phyloP scores from a whole-genome alignment of 306 rosid genomes.

The Cucurbita maxima region DNA sequence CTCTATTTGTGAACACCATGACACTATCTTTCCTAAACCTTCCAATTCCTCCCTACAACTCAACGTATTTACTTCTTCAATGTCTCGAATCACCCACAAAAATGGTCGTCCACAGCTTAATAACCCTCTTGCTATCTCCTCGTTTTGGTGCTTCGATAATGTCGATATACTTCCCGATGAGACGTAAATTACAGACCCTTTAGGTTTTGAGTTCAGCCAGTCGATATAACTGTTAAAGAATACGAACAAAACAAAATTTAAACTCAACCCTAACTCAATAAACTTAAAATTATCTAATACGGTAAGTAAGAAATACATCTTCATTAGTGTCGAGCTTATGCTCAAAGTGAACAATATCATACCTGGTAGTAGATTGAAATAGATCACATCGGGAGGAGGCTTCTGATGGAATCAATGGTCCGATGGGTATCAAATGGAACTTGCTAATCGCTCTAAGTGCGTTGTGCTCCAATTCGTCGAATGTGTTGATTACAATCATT shows the following conservation, averaged over 20 bases:
- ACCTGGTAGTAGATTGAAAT: not conserved
- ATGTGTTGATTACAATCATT: slow-evolving; percentile 9
- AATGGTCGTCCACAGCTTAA: slow-evolving; percentile 24
- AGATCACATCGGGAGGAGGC: slow-evolving; percentile 28
- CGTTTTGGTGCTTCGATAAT: slow-evolving; percentile 26
- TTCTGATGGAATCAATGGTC: slow-evolving; percentile 46
- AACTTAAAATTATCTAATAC: too few species aligned
- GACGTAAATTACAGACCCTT: slow-evolving; percentile 30
- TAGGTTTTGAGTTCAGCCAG: slow-evolving; percentile 40
- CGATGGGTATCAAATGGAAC: slow-evolving; percentile 17
- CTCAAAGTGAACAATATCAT: too few species aligned
- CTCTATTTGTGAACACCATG: slow-evolving; percentile 46
- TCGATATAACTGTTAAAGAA: slow-evolving; percentile 8
- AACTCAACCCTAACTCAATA: too few species aligned
- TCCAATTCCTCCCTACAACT: slow-evolving; percentile 20
- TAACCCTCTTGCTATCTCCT: slow-evolving; percentile 41
- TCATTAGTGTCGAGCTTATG: too few species aligned
- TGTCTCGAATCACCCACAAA: slow-evolving; percentile 38
- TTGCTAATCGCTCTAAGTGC: slow-evolving; percentile 1
- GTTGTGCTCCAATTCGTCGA: slow-evolving; percentile 14
- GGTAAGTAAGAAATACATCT: too few species aligned
- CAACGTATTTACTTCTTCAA: not conserved
- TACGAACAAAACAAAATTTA: too few species aligned
- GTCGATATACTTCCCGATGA: slow-evolving; percentile 39
- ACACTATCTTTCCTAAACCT: slow-evolving; percentile 25